A percentile compares a stretch with the other conserved stretches of the same genome.
Evolutionary conservation across 2,329 filamentous ascomycete species (phyloP).

Genomic region (Dactylonectria macrodidyma): DNA sequence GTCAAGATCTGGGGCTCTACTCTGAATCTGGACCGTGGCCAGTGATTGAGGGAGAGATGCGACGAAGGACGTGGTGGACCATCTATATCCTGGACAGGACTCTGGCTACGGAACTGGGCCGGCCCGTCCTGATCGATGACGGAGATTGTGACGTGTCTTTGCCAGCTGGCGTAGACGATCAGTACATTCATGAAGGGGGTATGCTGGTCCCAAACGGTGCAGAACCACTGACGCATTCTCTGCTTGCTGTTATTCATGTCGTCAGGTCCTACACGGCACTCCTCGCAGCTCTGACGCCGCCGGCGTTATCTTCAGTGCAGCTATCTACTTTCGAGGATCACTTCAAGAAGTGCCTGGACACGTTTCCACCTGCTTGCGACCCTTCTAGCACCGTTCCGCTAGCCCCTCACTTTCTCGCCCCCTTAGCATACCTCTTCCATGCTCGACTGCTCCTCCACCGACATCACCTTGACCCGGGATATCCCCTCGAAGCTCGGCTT

Average conservation of each 20-base stretch:
- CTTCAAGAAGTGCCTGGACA: slow-evolving; percentile 80
- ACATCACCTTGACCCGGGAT: slow-evolving; percentile 86
- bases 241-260: slow-evolving; percentile 86
- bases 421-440: slow-evolving; percentile 84
- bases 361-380: slow-evolving; percentile 83
- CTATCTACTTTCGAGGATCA: slow-evolving; percentile 86
- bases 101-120: slow-evolving; percentile 84
- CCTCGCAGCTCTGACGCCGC: slow-evolving; percentile 77
- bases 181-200: slow-evolving; percentile 75
- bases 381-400: slow-evolving; percentile 76
- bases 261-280: slow-evolving; percentile 84
- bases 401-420: slow-evolving; percentile 81
- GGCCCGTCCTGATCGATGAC: slow-evolving; percentile 87
- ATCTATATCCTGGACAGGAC: slow-evolving; percentile 91
- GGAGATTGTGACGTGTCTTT: slow-evolving; percentile 88
- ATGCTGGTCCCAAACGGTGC: slow-evolving; percentile 66
- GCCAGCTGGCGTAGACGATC: slow-evolving; percentile 86
- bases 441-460: slow-evolving; percentile 89
- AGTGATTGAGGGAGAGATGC: slow-evolving; percentile 86
- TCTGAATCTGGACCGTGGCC: slow-evolving; percentile 81
- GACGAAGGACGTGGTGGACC: slow-evolving; percentile 92
- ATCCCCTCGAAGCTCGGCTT: slow-evolving; percentile 74
- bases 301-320: slow-evolving; percentile 75
- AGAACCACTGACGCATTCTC: slow-evolving; percentile 75
- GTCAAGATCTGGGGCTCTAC: slow-evolving; percentile 88